Conservation (phyloP, 257 asterid species). For the Scutellaria galericulata region DNA sequence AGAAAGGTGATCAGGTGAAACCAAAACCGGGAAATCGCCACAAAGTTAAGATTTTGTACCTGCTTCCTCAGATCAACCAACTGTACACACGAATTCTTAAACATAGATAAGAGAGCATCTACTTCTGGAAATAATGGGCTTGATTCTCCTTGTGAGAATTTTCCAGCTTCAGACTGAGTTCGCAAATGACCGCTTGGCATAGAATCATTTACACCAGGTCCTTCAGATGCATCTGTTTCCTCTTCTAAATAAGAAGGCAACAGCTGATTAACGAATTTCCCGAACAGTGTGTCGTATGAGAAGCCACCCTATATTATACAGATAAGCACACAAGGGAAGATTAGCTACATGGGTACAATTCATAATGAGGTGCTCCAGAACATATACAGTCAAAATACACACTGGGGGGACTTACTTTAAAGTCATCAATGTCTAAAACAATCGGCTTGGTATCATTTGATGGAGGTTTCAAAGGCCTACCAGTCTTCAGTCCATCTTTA, state of each 20-base stretch:
- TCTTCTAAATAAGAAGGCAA: slow-evolving; percentile 87
- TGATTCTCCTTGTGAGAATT: slow-evolving; percentile 53
- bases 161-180: slow-evolving; percentile 66
- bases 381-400: slow-evolving; percentile 16
- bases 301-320: slow-evolving; percentile 75
- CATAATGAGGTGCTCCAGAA: slow-evolving; percentile 16
- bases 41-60: slow-evolving; percentile 45
- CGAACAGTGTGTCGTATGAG: slow-evolving; percentile 88
- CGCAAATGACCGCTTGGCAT: slow-evolving; percentile 73
- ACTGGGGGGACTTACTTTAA: slow-evolving; percentile 64
- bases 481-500: slow-evolving; percentile 54
- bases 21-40: background rate
- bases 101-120: slow-evolving; percentile 79
- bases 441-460: slow-evolving; percentile 59
- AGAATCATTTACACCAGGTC: slow-evolving; percentile 60
- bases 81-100: slow-evolving; percentile 79
- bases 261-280: slow-evolving; percentile 80
- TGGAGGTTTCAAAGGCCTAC: slow-evolving; percentile 50
- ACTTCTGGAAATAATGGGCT: slow-evolving; percentile 94
- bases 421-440: slow-evolving; percentile 85
- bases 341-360: slow-evolving; percentile 28
- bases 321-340: slow-evolving; percentile 27
- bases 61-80: slow-evolving; percentile 82
- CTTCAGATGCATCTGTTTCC: slow-evolving; percentile 62
- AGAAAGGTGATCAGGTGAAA: slow-evolving; percentile 39